phyloP scores from a whole-genome alignment of 305 asterid genomes.

The Fraxinus sp. region DNA sequence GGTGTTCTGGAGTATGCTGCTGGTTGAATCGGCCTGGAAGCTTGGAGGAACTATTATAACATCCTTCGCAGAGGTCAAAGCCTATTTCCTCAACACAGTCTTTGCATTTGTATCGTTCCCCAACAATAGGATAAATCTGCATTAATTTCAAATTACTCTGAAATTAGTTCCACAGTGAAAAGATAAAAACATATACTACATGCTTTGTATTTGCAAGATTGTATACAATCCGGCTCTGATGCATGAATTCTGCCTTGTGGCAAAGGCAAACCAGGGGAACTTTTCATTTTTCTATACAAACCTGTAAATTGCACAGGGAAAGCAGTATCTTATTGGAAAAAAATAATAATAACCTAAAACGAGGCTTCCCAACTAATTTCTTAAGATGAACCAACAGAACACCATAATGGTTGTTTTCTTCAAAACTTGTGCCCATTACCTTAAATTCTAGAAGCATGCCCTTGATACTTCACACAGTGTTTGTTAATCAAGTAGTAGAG shows the following conservation, averaged over 20 bases:
- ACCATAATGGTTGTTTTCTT: not conserved
- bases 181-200: not conserved
- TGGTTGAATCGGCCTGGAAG: conserved; percentile 83
- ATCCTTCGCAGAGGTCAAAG: conserved; percentile 65
- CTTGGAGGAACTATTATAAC: conserved; percentile 51
- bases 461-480: not conserved
- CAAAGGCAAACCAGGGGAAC: not conserved
- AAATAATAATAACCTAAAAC: not conserved
- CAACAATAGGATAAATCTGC: conserved; percentile 72
- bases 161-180: not conserved
- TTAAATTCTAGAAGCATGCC: not conserved
- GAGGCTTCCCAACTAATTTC: not conserved
- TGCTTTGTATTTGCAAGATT: not conserved
- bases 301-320: not conserved
- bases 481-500: not conserved
- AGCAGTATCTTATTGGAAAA: not conserved
- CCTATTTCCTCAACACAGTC: conserved; percentile 65
- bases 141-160: not conserved
- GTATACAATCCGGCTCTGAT: not conserved
- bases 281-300: not conserved
- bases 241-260: not conserved
- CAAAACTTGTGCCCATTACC: not conserved
- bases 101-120: conserved; percentile 71
- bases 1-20: conserved; percentile 73
- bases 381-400: not conserved